A percentile compares a stretch with the other conserved stretches of the same genome.
Evolutionary conservation across 1,139 yeast species (phyloP).

Genomic region (Hemisphaericaspora xylanilytica): DNA sequence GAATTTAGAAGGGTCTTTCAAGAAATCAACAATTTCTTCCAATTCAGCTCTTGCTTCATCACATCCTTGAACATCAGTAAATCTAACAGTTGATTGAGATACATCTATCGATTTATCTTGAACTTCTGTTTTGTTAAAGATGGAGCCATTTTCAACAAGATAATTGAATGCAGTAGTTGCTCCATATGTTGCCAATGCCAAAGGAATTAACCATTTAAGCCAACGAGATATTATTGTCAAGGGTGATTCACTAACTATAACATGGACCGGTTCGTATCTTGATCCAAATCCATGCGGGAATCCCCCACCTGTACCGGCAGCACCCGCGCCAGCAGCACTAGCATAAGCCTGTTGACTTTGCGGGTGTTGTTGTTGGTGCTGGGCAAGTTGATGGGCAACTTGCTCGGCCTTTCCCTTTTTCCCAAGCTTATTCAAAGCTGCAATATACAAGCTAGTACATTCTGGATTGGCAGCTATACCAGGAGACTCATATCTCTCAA

Average conservation of each 20-base stretch:
- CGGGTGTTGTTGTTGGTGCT: slow-evolving; percentile 2
- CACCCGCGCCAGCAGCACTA: slow-evolving; percentile 15
- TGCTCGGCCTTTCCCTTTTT: slow-evolving; percentile 74
- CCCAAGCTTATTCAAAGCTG: slow-evolving; percentile 77
- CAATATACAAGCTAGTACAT: slow-evolving; percentile 72
- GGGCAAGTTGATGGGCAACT: slow-evolving; percentile 33
- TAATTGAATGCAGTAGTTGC: slow-evolving; percentile 74
- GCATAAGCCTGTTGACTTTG: background rate
- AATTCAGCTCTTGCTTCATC: slow-evolving; percentile 98
- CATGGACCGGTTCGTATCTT: slow-evolving; percentile 80
- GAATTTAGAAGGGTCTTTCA: slow-evolving; percentile 93
- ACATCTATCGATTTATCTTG: slow-evolving; percentile 81
- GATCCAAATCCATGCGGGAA: slow-evolving; percentile 46
- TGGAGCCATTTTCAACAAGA: slow-evolving; percentile 79
- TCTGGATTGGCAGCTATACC: slow-evolving; percentile 82
- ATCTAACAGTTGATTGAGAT: slow-evolving; percentile 80
- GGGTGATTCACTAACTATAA: slow-evolving; percentile 80
- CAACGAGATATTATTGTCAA: slow-evolving; percentile 77
- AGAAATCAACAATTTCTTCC: slow-evolving; percentile 94
- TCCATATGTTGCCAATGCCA: slow-evolving; percentile 71
- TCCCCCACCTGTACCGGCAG: slow-evolving; percentile 19
- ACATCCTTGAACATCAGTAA: slow-evolving; percentile 93
- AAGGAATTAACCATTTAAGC: slow-evolving; percentile 85
- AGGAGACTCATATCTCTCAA: slow-evolving; percentile 86
- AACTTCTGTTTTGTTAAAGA: slow-evolving; percentile 73